Base-by-base conservation (phyloP, 1,284 basidiomycete species). In the Afroboletus lepidellus region DNA sequence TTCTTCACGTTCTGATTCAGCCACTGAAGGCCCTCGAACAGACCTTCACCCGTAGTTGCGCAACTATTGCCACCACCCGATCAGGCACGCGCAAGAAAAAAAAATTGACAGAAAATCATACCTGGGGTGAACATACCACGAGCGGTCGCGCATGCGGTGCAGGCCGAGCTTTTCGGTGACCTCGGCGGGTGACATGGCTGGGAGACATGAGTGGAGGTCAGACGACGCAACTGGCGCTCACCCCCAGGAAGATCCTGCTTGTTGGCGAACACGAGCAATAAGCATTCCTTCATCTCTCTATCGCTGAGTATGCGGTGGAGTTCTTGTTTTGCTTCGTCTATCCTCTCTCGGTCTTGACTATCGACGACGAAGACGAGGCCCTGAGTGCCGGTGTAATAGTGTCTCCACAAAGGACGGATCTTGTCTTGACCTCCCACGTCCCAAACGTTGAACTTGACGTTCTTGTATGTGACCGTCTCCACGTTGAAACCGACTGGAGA, bases 401-500 rank as follows among this genome's bases (percentile, higher is more conserved):
- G 96, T 73, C 97, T 82, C 96, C 96, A 99, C 50, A 99, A 79
- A 43, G 97, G 97, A 58, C 97, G 82, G 66, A 98, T 98, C 81
- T 98, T 98, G 78, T 98, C 95, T 75, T 98, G 95, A 34, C 95
- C 97, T 71, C 97, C 97, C 53, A 99, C 97, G 72, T 99, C 97
- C 97, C 97, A 99, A 23, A 99, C 97, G 65, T 97, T 99, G 81
- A 99, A 99, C 69, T 96, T 97, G 69, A 99, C 95, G 66, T 99
- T 99, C 83, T 98, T 98, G 78, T 99, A 99, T 60, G 95, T 97
- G 60, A 99, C 97, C 12, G 97, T 99, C 77, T 99, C 97, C 63
- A 99, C 97, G 71, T 99, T 98, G 83, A 98, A 98, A 20, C 94
- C 94, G 77, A 89, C 94, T 92, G 62, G 62, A 20, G 50, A 6